These are phyloP conservation scores for Pluteus cervinus DNA, from an alignment of 768 basidiomycete species.

Conservation along the genomic window DNA sequence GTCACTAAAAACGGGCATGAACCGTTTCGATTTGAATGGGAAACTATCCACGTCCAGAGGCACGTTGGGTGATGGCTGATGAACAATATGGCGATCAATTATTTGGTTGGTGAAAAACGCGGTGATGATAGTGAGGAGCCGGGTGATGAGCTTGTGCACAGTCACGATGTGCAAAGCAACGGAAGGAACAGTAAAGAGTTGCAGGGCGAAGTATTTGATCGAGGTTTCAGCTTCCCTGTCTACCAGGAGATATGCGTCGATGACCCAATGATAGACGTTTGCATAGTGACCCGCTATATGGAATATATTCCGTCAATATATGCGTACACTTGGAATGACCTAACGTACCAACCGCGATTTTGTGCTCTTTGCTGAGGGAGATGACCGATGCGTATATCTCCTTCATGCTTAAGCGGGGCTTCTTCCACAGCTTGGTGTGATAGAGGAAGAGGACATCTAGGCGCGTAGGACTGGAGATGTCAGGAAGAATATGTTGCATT, in stretches of 20 bases:
- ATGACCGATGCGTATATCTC: slow-evolving; percentile 77
- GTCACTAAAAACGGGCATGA: slow-evolving; percentile 92
- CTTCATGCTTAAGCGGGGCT: slow-evolving; percentile 71
- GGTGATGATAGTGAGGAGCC: slow-evolving; percentile 77
- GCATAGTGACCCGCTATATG: slow-evolving; percentile 74
- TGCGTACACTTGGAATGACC: background rate
- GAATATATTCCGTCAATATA: background rate
- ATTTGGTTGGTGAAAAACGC: slow-evolving; percentile 94
- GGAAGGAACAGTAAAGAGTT: slow-evolving; percentile 89
- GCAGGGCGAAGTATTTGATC: slow-evolving; percentile 88
- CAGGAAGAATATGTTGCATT: slow-evolving; percentile 31
- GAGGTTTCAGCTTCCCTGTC: slow-evolving; percentile 95
- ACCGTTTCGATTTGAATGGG: slow-evolving; percentile 92
- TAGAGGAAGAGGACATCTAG: slow-evolving; percentile 76
- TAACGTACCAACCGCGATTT: slow-evolving; percentile 68
- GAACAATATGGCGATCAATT: slow-evolving; percentile 58
- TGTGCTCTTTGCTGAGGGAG: slow-evolving; percentile 66
- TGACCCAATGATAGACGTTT: slow-evolving; percentile 76
- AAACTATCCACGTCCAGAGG: slow-evolving; percentile 75
- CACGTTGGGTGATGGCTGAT: slow-evolving; percentile 23
- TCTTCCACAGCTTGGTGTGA: slow-evolving; percentile 83
- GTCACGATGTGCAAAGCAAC: slow-evolving; percentile 75
- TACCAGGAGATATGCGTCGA: slow-evolving; percentile 86
- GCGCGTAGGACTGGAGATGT: slow-evolving; percentile 49
- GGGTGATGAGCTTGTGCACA: slow-evolving; percentile 66